Evolutionary conservation across 176 grass and related monocot genomes (phyloP).

Genomic region (Aegilops longissima): DNA sequence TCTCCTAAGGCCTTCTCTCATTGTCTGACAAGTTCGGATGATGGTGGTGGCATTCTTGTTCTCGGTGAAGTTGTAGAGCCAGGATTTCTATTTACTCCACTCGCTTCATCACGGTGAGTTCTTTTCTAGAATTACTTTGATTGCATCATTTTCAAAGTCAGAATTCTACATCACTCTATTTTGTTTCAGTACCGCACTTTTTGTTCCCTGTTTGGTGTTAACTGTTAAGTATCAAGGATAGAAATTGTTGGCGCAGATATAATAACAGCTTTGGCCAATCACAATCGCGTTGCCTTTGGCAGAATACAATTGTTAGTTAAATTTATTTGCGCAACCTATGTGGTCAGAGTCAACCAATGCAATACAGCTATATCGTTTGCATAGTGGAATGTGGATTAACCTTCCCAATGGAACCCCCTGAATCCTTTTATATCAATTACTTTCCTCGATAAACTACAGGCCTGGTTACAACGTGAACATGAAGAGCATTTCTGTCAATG

Average conservation of each 20-base stretch:
- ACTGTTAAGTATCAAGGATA: no score
- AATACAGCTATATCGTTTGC: no score
- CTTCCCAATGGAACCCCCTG: neutral
- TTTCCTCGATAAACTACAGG: constrained; percentile 38
- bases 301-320: neutral
- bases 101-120: constrained; percentile 31
- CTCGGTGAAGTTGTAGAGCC: constrained; percentile 79
- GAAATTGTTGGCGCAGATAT: no score
- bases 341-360: neutral
- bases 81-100: constrained; percentile 77
- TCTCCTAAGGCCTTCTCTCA: constrained; percentile 82
- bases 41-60: constrained; percentile 84
- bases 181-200: no score
- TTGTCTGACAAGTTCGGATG: constrained; percentile 46
- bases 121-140: no score
- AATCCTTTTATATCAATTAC: neutral
- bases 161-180: no score
- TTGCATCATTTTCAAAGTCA: no score
- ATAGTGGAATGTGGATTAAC: neutral
- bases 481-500: constrained; percentile 83
- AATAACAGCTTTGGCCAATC: no score
- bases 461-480: constrained; percentile 85
- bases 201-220: no score
- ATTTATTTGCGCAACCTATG: neutral
- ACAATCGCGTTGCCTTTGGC: no score